Percentiles rank a stretch among this genome's conserved stretches.
Conservation (phyloP, 192 early-diverging fungal genomes). For the Spizellomyces punctatus region DNA sequence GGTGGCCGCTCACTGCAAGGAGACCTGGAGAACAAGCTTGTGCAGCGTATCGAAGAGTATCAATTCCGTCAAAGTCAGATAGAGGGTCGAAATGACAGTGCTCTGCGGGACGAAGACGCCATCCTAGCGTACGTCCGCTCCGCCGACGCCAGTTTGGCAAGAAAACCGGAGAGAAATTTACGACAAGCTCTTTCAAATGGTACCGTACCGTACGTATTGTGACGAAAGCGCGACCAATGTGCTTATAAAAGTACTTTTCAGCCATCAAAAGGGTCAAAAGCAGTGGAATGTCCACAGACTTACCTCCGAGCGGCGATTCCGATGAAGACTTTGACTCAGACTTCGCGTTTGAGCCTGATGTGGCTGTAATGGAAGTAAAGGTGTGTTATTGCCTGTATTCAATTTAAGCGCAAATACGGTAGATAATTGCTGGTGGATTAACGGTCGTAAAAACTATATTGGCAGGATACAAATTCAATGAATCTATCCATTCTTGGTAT, state of each 20-base stretch:
- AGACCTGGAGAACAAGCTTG: background rate
- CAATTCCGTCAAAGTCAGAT: constrained; percentile 6
- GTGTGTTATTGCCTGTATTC: background rate
- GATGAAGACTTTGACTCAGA: constrained; percentile 28
- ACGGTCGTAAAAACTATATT: too few species aligned
- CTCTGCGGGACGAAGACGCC: constrained; percentile 25
- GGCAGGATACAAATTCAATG: too few species aligned
- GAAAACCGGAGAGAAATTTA: constrained; percentile 18
- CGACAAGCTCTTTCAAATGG: constrained; percentile 15
- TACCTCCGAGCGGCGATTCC: too few species aligned
- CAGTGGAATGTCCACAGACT: too few species aligned
- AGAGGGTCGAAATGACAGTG: background rate
- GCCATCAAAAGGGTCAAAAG: too few species aligned
- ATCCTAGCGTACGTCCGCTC: constrained; percentile 15
- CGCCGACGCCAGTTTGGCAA: background rate
- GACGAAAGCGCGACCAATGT: too few species aligned
- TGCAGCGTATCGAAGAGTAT: background rate
- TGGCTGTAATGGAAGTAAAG: constrained; percentile 44
- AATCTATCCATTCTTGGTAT: too few species aligned
- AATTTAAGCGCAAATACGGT: too few species aligned
- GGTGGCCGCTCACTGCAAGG: constrained; percentile 6
- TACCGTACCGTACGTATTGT: background rate
- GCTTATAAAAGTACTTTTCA: too few species aligned
- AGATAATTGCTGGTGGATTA: too few species aligned
- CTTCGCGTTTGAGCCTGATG: constrained; percentile 28